Evolutionary conservation across 2,329 filamentous ascomycete species (phyloP).

Genomic region (Nectriaceae sp.): DNA sequence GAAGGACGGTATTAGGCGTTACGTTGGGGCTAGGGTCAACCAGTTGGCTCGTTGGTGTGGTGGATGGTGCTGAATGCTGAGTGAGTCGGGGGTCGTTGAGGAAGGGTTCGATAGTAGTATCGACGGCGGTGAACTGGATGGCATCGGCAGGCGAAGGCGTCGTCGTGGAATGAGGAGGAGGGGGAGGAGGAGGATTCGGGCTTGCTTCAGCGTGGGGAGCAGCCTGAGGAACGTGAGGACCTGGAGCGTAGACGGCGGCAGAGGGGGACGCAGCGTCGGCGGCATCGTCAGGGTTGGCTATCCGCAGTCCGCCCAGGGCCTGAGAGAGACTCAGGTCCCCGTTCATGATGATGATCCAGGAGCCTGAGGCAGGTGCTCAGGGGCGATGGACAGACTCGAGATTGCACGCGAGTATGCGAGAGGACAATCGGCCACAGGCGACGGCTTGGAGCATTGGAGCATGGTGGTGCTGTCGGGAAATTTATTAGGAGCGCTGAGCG

Average conservation of each 20-base stretch:
- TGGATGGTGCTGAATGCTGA: background rate
- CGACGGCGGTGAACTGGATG: constrained; percentile 26
- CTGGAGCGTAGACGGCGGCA: constrained; percentile 25
- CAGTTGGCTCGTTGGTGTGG: constrained; percentile 22
- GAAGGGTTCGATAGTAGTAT: constrained; percentile 19
- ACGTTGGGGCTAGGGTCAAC: constrained; percentile 23
- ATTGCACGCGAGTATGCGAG: constrained; percentile 21
- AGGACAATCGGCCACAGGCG: background rate
- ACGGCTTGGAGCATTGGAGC: constrained; percentile 26
- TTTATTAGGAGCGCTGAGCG: constrained; percentile 3
- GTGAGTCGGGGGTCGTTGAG: constrained; percentile 25
- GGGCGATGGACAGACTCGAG: constrained; percentile 23
- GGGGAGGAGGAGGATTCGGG: constrained; percentile 18
- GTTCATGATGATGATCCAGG: constrained; percentile 65
- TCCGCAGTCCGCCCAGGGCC: constrained; percentile 89
- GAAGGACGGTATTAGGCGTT: constrained; percentile 15
- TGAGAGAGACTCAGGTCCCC: constrained; percentile 91
- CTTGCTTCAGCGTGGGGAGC: constrained; percentile 11
- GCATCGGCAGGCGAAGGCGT: constrained; percentile 16
- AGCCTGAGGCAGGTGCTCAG: constrained; percentile 25
- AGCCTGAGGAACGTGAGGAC: constrained; percentile 12
- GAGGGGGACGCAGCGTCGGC: constrained; percentile 36
- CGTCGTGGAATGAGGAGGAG: constrained; percentile 11
- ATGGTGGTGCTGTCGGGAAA: constrained; percentile 22
- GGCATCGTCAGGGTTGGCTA: constrained; percentile 90